Conservation (phyloP, 164 flowering plant genomes). For the Piper betle region DNA sequence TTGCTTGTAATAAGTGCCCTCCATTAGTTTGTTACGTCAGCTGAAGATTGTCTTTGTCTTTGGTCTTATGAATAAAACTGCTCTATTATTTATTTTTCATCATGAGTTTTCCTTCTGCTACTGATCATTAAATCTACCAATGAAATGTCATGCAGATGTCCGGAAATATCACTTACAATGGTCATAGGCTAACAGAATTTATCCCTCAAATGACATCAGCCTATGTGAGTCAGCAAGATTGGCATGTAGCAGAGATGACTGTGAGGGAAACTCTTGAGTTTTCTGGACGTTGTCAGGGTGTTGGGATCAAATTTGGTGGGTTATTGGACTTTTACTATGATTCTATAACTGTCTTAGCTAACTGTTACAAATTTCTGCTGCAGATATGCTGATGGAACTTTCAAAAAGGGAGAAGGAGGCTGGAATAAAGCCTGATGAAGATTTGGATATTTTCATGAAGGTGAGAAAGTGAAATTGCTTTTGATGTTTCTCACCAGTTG, state of each 20-base stretch:
- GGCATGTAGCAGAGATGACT: conserved; percentile 2
- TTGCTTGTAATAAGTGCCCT: too few species aligned
- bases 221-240: conserved; percentile 1
- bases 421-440: conserved; percentile 88
- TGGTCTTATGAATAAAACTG: background rate
- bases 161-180: background rate
- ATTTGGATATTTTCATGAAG: conserved; percentile 97
- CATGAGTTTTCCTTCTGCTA: background rate
- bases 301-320: conserved; percentile 1
- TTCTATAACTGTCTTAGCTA: background rate
- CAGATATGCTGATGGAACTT: conserved; percentile 95
- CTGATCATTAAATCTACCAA: background rate
- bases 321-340: background rate
- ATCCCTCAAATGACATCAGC: background rate
- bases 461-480: conserved; percentile 14
- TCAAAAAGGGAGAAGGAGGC: conserved; percentile 81
- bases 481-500: background rate
- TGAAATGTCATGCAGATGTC: background rate
- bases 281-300: conserved; percentile 1
- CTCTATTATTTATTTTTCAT: background rate
- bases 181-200: background rate
- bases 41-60: background rate
- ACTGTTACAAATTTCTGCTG: background rate
- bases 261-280: conserved; percentile 1
- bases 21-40: too few species aligned